phyloP scores from a whole-genome alignment of 768 basidiomycete genomes.

The Collybiopsis confluens region DNA sequence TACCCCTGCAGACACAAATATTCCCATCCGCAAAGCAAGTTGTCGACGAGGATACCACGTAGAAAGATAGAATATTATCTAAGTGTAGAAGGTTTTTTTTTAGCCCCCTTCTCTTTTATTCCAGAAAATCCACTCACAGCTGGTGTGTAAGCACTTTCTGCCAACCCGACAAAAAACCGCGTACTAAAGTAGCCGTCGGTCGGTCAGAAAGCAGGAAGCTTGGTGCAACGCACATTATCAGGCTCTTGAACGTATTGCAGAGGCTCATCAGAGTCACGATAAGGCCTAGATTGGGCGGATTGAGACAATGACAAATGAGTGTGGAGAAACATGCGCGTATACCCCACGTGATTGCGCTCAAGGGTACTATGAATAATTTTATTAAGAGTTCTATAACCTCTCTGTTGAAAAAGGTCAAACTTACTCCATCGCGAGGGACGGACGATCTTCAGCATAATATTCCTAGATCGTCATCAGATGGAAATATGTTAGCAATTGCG shows the following conservation, averaged over 20 bases:
- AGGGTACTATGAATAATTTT: conserved; percentile 19
- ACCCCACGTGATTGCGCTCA: conserved; percentile 32
- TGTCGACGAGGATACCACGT: conserved; percentile 60
- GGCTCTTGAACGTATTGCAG: conserved; percentile 24
- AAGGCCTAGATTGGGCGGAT: conserved; percentile 11
- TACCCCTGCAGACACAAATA: conserved; percentile 64
- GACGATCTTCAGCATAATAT: conserved; percentile 28
- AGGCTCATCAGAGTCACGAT: conserved; percentile 31
- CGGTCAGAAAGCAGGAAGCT: neutral
- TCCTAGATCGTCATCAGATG: conserved; percentile 14
- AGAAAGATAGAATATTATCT: conserved; percentile 44
- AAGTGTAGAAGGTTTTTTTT: neutral
- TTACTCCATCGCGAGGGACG: conserved; percentile 29
- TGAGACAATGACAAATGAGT: neutral
- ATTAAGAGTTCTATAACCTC: neutral
- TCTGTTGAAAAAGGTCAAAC: neutral
- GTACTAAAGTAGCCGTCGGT: conserved; percentile 17
- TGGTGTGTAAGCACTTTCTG: conserved; percentile 36
- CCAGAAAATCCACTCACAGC: conserved; percentile 30
- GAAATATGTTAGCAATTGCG: neutral
- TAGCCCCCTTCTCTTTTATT: too few relatives aligned
- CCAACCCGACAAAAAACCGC: conserved; percentile 35
- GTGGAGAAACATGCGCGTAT: too few relatives aligned
- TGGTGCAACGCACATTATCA: conserved; percentile 21
- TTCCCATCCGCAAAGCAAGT: conserved; percentile 52